These are phyloP conservation scores for Penicillium crustosum DNA, from an alignment of 2,329 filamentous ascomycete genomes.

Conservation along the genomic window DNA sequence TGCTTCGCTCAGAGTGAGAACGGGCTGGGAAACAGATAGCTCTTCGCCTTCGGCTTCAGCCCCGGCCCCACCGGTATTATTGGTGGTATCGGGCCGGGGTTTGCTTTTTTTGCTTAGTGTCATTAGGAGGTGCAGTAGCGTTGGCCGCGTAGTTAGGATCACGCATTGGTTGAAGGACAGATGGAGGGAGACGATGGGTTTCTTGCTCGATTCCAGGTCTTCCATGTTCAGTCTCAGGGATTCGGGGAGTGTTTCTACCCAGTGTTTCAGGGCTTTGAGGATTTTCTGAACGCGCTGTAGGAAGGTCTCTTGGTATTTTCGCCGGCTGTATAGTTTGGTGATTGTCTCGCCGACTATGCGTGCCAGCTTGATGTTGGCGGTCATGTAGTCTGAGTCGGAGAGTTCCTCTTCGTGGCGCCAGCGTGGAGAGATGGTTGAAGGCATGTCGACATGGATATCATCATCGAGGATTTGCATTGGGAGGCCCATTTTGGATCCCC, in stretches of 20 bases:
- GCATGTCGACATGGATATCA: slow-evolving; percentile 46
- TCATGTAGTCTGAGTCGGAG: slow-evolving; percentile 38
- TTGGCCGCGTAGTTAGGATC: slow-evolving; percentile 42
- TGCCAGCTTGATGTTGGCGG: slow-evolving; percentile 40
- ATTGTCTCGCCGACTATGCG: slow-evolving; percentile 40
- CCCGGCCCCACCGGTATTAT: background rate
- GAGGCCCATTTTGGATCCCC: slow-evolving; percentile 51
- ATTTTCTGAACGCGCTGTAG: slow-evolving; percentile 44
- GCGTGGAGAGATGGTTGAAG: slow-evolving; percentile 33
- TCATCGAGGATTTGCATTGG: slow-evolving; percentile 52
- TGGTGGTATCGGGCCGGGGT: background rate
- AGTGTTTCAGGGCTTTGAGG: slow-evolving; percentile 40
- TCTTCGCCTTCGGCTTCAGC: background rate
- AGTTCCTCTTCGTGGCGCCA: slow-evolving; percentile 39
- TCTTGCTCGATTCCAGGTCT: slow-evolving; percentile 35
- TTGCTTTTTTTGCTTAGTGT: slow-evolving; percentile 27
- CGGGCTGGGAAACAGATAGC: slow-evolving; percentile 37
- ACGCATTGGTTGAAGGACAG: slow-evolving; percentile 44
- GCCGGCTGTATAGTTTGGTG: slow-evolving; percentile 36
- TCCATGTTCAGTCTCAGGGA: slow-evolving; percentile 36
- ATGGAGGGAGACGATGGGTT: slow-evolving; percentile 36
- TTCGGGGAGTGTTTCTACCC: slow-evolving; percentile 40
- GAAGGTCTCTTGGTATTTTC: slow-evolving; percentile 40
- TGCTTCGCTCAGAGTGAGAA: slow-evolving; percentile 39
- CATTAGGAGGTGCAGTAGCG: slow-evolving; percentile 41